These are phyloP conservation scores for Ogataea pini DNA, from an alignment of 805 yeast genomes.

Conservation along the genomic window DNA sequence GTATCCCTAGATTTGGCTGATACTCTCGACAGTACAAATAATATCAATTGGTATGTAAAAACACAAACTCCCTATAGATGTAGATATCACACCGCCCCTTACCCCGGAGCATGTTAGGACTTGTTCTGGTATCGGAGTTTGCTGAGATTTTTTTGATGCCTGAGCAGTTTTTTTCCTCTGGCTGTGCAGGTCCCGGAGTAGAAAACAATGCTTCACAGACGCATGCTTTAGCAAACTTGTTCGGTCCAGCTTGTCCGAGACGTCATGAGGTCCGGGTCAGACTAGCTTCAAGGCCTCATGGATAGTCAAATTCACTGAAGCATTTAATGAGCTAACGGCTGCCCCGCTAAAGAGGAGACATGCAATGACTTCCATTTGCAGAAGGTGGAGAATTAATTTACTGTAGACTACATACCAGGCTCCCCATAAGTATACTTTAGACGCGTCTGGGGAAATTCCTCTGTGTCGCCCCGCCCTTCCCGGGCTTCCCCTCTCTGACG, in stretches of 20 bases:
- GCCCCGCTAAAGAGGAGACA: constrained; percentile 5
- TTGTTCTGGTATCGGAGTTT: too few species aligned
- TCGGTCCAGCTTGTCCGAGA: constrained; percentile 1
- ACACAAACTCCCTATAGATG: too few species aligned
- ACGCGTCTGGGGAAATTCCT: background rate
- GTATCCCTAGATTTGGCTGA: too few species aligned
- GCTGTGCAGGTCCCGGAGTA: constrained; percentile 5
- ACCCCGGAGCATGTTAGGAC: too few species aligned
- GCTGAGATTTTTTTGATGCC: background rate
- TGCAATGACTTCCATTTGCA: background rate
- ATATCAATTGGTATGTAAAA: too few species aligned
- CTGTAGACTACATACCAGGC: constrained; percentile 3
- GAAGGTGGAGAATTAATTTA: constrained; percentile 6
- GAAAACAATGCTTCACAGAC: background rate
- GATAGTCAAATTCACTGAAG: too few species aligned
- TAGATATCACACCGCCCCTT: too few species aligned
- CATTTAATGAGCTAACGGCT: constrained; percentile 1
- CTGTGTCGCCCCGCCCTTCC: constrained; percentile 4
- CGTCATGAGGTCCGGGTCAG: background rate
- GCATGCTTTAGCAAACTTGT: background rate
- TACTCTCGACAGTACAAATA: too few species aligned
- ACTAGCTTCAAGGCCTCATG: background rate
- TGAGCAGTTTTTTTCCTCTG: background rate
- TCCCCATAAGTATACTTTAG: background rate
- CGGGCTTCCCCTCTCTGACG: constrained; percentile 6